A percentile compares a stretch with the other conserved stretches of the same genome.
Conservation (phyloP, 495 filamentous ascomycete genomes). For the Podospora comata region DNA sequence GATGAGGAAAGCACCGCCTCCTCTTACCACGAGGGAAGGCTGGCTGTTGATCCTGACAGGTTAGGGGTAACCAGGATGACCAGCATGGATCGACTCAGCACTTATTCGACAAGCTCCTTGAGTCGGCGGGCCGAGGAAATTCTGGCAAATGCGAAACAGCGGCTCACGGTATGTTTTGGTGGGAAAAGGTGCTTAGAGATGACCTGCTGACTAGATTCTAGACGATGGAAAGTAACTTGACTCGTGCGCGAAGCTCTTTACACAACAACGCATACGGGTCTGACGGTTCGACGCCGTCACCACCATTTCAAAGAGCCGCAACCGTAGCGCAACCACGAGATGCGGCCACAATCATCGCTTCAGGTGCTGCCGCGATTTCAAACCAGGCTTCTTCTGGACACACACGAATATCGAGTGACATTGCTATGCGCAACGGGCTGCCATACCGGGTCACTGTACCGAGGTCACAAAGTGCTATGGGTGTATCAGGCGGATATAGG, state of each 20-base stretch:
- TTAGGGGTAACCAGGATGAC: slow-evolving; percentile 28
- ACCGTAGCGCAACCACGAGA: slow-evolving; percentile 32
- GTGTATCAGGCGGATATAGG: slow-evolving; percentile 48
- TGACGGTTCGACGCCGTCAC: slow-evolving; percentile 45
- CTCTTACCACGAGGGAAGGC: slow-evolving; percentile 43
- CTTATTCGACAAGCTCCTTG: slow-evolving; percentile 66
- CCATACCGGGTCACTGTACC: slow-evolving; percentile 35
- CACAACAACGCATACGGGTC: slow-evolving; percentile 58
- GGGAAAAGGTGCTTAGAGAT: slow-evolving; percentile 29
- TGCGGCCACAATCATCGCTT: slow-evolving; percentile 9
- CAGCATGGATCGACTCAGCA: slow-evolving; percentile 34
- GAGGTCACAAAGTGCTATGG: slow-evolving; percentile 49
- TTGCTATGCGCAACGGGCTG: slow-evolving; percentile 40
- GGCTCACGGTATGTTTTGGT: slow-evolving; percentile 66
- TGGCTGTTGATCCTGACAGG: slow-evolving; percentile 22
- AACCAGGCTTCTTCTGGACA: slow-evolving; percentile 31
- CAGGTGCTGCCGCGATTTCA: slow-evolving; percentile 15
- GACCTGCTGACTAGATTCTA: slow-evolving; percentile 34
- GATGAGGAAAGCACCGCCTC: slow-evolving; percentile 58
- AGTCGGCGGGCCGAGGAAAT: slow-evolving; percentile 84
- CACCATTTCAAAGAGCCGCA: slow-evolving; percentile 36
- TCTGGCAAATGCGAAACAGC: slow-evolving; percentile 83
- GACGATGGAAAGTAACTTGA: slow-evolving; percentile 91
- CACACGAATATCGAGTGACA: slow-evolving; percentile 44
- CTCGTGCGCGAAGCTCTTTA: slow-evolving; percentile 71